Conservation (phyloP, 1,284 basidiomycete species). For the Apiotrichum sp. region DNA sequence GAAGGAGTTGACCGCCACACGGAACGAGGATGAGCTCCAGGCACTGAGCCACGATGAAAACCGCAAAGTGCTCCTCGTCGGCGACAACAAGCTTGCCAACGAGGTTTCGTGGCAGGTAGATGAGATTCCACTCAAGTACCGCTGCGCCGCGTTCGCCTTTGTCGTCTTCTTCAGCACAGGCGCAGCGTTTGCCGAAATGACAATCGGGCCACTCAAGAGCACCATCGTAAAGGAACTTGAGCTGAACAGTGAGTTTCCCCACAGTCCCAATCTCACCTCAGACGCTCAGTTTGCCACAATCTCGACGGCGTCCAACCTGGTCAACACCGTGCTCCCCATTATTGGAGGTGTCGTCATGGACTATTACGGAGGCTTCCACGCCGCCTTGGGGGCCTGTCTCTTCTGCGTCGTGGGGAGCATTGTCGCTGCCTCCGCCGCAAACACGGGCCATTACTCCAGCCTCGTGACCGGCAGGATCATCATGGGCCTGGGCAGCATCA, state of each 20-base stretch:
- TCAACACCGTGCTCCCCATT: conserved; percentile 48
- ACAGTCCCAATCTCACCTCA: not conserved
- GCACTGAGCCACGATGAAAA: too few relatives aligned
- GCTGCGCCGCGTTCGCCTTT: conserved; percentile 23
- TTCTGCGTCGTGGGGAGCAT: conserved; percentile 32
- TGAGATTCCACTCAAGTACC: conserved; percentile 12
- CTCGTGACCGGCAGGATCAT: conserved; percentile 29
- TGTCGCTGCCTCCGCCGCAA: conserved; percentile 23
- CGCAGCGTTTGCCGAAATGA: conserved; percentile 25
- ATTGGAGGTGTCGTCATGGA: conserved; percentile 49
- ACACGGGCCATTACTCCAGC: conserved; percentile 25
- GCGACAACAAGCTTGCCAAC: too few relatives aligned
- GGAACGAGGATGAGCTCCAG: too few relatives aligned
- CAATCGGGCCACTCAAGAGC: conserved; percentile 42
- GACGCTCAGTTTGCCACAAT: conserved; percentile 47
- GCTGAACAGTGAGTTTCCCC: conserved; percentile 30
- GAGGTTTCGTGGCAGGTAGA: not conserved
- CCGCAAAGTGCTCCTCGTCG: too few relatives aligned
- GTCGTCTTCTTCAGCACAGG: conserved; percentile 39
- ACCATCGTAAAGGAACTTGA: conserved; percentile 37
- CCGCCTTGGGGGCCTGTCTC: conserved; percentile 4
- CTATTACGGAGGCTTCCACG: conserved; percentile 41
- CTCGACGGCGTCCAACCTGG: conserved; percentile 40
- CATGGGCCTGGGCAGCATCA: conserved; percentile 31
- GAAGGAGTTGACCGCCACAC: too few relatives aligned